Evolutionary conservation across 345 rosid genomes (phyloP).

Genomic region (Dovyalis caffra): DNA sequence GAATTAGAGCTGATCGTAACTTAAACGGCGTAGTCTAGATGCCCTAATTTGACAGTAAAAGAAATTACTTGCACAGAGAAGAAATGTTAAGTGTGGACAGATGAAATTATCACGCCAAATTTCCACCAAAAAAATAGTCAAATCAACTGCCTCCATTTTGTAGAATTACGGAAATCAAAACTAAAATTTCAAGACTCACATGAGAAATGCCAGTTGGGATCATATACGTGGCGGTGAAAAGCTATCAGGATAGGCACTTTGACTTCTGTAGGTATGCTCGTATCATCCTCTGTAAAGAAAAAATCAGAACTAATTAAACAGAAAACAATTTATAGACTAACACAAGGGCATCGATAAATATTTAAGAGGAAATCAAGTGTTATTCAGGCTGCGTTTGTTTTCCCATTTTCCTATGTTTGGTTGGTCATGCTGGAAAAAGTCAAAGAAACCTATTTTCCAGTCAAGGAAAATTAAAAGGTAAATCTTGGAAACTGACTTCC

Average conservation of each 20-base stretch:
- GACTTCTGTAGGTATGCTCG: conserved; percentile 77
- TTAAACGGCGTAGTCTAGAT: neutral
- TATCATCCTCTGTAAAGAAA: conserved; percentile 85
- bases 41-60: neutral
- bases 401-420: too few relatives aligned
- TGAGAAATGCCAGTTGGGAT: conserved; percentile 83
- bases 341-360: neutral
- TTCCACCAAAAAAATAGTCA: neutral
- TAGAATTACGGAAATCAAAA: neutral
- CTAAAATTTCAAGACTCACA: conserved; percentile 51
- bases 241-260: conserved; percentile 84
- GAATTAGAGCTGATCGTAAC: neutral
- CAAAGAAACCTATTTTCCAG: too few relatives aligned
- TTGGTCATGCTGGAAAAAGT: too few relatives aligned
- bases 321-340: neutral
- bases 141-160: neutral
- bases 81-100: neutral
- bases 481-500: too few relatives aligned
- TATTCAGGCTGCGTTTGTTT: too few relatives aligned
- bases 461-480: too few relatives aligned
- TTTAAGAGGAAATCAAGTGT: neutral
- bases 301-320: conserved; percentile 5
- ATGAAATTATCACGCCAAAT: neutral
- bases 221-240: conserved; percentile 77
- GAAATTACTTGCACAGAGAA: neutral